Conservation (phyloP, 768 basidiomycete species). For the Auricularia sp. region DNA sequence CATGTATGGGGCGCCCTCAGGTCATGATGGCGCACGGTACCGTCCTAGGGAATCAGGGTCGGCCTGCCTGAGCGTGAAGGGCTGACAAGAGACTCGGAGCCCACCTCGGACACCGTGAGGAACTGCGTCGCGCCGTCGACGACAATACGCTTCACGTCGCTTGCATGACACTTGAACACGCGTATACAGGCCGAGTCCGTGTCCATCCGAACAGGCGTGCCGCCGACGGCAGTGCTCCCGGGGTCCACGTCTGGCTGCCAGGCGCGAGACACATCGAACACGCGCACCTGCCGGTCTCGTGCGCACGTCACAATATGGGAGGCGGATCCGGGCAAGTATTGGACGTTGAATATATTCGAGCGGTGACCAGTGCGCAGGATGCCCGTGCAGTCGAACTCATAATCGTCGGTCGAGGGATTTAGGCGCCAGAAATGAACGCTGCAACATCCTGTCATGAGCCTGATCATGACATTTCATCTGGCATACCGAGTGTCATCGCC, state of each 20-base stretch:
- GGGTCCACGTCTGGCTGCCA: slow-evolving; percentile 19
- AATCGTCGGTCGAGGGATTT: slow-evolving; percentile 39
- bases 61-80: slow-evolving; percentile 14
- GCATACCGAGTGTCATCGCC: neutral
- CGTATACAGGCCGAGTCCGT: slow-evolving; percentile 34
- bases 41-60: slow-evolving; percentile 45
- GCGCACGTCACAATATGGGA: slow-evolving; percentile 60
- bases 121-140: slow-evolving; percentile 72
- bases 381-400: slow-evolving; percentile 54
- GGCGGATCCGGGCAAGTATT: slow-evolving; percentile 61
- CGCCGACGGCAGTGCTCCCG: slow-evolving; percentile 16
- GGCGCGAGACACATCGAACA: slow-evolving; percentile 54
- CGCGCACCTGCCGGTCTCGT: slow-evolving; percentile 63
- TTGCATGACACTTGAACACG: slow-evolving; percentile 56
- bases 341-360: slow-evolving; percentile 76
- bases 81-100: slow-evolving; percentile 14
- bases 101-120: slow-evolving; percentile 68
- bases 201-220: slow-evolving; percentile 17
- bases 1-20: slow-evolving; percentile 64
- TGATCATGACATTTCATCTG: no score
- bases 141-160: slow-evolving; percentile 67
- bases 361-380: slow-evolving; percentile 73
- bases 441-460: no score
- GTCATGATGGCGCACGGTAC: slow-evolving; percentile 81
- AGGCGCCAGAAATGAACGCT: slow-evolving; percentile 76